Evolutionary conservation across 441 rosid species (phyloP), one percentile per base, ranked within the genome.

Genomic region (Pelargonium citronellum): DNA sequence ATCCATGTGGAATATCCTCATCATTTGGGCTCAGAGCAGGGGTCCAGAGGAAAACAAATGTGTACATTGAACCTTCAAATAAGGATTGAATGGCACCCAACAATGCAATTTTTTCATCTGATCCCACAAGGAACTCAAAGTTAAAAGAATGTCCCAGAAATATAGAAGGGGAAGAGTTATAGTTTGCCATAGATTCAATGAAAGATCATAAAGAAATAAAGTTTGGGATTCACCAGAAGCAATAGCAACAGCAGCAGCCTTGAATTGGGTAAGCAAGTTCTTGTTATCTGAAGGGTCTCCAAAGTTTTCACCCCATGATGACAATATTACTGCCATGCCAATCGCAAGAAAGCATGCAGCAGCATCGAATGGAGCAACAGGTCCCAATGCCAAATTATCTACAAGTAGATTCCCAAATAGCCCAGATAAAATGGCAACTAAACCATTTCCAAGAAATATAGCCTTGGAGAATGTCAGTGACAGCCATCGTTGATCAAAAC

Each of bases 1-100:
- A 95, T 74, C 97, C 97, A 74, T 94, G 97, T 67, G 99, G 99
- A 76, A 94, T 94, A 0, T 94, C 96, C 86, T 94, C 97, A 0
- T 86, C 91, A 61, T 85, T 87, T 20, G 99, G 96, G 84, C 99
- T 91, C 75, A 94, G 76, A 67, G 96, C 92, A 68, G 96, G 97
- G 67, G 99, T 91, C 99, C 99, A 94, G 17, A 94, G 96, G 83
- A 94, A 94, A 53, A 94, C 97, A 71, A 94, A 94, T 74, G 97
- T 94, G 82, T 94, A 94, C 99, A 94, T 94, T 70, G 97, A 94
- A 67, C 99, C 99, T 82, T 94, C 99, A 80, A 94, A 91, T 53
- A 94, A 84, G 57, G 97, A 94, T 80, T 94, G 99, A 68, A 94
- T 94, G 20, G 97, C 99, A 65, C 99, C 99, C 71, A 95, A 87